These are phyloP conservation scores for Lepidium africanum DNA, from an alignment of 345 rosid species.

Conservation along the genomic window DNA sequence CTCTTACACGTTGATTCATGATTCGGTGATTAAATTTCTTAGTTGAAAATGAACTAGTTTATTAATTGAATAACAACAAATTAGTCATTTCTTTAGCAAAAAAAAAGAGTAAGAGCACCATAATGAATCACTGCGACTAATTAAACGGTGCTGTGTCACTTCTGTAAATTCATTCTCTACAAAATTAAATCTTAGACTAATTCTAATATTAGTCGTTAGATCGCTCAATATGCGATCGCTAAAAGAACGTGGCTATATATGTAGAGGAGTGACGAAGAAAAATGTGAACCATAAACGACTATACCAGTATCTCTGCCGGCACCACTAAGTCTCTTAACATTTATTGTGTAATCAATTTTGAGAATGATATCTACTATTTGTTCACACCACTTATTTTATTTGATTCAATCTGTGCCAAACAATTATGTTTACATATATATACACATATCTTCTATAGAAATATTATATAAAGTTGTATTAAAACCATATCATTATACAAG, in stretches of 20 bases:
- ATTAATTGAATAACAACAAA: background rate
- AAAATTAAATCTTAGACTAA: too few species aligned
- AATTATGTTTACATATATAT: background rate
- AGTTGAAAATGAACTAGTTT: background rate
- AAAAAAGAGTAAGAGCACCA: too few species aligned
- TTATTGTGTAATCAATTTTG: slow-evolving; percentile 19
- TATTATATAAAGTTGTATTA: background rate
- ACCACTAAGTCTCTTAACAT: slow-evolving; percentile 22
- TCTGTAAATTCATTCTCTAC: too few species aligned
- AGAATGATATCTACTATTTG: slow-evolving; percentile 12
- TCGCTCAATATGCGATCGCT: too few species aligned
- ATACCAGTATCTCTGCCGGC: slow-evolving; percentile 13
- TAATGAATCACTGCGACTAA: too few species aligned
- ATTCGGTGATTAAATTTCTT: background rate
- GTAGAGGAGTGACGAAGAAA: slow-evolving; percentile 15
- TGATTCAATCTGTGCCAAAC: slow-evolving; percentile 10
- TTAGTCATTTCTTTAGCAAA: background rate
- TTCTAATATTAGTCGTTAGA: too few species aligned
- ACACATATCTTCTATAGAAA: too few species aligned
- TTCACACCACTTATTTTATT: slow-evolving; percentile 10
- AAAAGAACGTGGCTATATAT: too few species aligned
- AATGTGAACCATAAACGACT: slow-evolving; percentile 8
- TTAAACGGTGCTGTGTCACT: too few species aligned
- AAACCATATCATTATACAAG: background rate
- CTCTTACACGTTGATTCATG: slow-evolving; percentile 5